Percentiles rank a stretch among this genome's conserved stretches.
These are phyloP conservation scores for Penicillium canescens DNA, from an alignment of 495 filamentous ascomycete species.

Conservation along the genomic window DNA sequence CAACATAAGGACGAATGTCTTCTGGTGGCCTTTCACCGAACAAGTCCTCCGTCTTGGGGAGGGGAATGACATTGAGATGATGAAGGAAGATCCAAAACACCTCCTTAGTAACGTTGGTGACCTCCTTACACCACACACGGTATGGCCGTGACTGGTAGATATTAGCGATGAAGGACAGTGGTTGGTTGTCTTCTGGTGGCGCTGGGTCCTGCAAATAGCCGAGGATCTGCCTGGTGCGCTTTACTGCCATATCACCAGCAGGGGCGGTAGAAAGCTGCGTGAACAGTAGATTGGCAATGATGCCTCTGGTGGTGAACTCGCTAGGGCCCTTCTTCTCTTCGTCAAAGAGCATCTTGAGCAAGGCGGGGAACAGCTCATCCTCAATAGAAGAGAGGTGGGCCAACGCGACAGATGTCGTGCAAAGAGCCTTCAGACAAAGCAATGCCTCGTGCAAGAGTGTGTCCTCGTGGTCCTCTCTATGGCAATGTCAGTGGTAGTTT, in stretches of 20 bases:
- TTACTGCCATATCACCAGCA: slow-evolving; percentile 46
- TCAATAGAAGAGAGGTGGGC: slow-evolving; percentile 80
- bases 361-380: slow-evolving; percentile 76
- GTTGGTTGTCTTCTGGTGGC: slow-evolving; percentile 69
- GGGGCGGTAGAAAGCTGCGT: slow-evolving; percentile 71
- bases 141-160: slow-evolving; percentile 89
- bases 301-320: slow-evolving; percentile 88
- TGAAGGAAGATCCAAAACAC: slow-evolving; percentile 99
- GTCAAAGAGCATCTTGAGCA: slow-evolving; percentile 89
- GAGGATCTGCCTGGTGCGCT: slow-evolving; percentile 68
- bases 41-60: slow-evolving; percentile 32
- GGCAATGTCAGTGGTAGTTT: slow-evolving; percentile 13
- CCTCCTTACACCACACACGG: slow-evolving; percentile 90
- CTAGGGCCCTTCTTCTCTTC: slow-evolving; percentile 95
- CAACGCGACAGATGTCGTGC: slow-evolving; percentile 83
- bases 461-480: slow-evolving; percentile 95
- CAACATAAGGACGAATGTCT: slow-evolving; percentile 22
- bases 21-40: slow-evolving; percentile 19
- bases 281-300: slow-evolving; percentile 84
- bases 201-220: slow-evolving; percentile 79
- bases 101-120: slow-evolving; percentile 90
- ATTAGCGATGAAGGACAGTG: slow-evolving; percentile 81
- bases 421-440: slow-evolving; percentile 91
- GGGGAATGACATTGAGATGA: slow-evolving; percentile 80
- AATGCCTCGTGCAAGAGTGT: slow-evolving; percentile 87